phyloP scores from a whole-genome alignment of 2,329 filamentous ascomycete species.

The Coniochaeta sp. region DNA sequence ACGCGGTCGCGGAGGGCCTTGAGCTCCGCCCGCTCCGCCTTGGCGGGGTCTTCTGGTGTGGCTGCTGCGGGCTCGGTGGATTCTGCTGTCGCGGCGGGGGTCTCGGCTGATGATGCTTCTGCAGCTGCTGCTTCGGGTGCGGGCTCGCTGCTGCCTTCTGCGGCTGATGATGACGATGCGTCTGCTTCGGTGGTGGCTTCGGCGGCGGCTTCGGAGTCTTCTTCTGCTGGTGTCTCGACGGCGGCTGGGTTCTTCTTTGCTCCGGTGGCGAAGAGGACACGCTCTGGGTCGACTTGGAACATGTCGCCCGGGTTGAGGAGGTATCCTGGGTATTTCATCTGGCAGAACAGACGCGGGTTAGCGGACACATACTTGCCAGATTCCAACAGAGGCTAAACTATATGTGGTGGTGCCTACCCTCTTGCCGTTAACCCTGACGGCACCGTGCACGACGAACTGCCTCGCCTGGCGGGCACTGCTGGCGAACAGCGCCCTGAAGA shows the following conservation, averaged over 20 bases:
- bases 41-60: not conserved
- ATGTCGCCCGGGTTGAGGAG: conserved; percentile 94
- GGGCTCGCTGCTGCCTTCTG: conserved; percentile 10
- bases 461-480: conserved; percentile 88
- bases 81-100: too few relatives aligned
- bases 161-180: not conserved
- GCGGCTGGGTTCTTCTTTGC: conserved; percentile 49
- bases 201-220: conserved; percentile 10
- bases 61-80: conserved; percentile 13
- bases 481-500: conserved; percentile 89
- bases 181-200: conserved; percentile 11
- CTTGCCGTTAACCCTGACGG: conserved; percentile 93
- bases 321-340: conserved; percentile 93
- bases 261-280: conserved; percentile 84
- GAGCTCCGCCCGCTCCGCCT: conserved; percentile 24
- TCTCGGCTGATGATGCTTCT: too few relatives aligned
- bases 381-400: too few relatives aligned
- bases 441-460: conserved; percentile 89
- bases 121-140: conserved; percentile 11
- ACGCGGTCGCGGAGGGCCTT: conserved; percentile 43
- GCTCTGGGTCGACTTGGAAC: conserved; percentile 89
- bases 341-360: not conserved
- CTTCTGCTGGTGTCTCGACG: conserved; percentile 9
- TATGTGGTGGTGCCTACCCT: too few relatives aligned
- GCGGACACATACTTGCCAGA: not conserved